Evolutionary conservation across 352 stramenopile genomes (phyloP).

Genomic region (Pythium phragmiticola): DNA sequence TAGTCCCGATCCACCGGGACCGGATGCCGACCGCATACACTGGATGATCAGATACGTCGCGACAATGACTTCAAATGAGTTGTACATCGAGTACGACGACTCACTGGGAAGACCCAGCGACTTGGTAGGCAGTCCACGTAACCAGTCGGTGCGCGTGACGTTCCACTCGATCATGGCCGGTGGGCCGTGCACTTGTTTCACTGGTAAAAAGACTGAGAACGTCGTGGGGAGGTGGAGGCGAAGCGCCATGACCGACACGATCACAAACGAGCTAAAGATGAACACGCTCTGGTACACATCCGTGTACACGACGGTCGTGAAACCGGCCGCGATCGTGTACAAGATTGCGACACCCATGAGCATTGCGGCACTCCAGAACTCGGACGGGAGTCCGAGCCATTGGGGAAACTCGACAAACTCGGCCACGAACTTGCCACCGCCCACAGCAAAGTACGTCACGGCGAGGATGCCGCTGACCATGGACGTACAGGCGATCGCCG

Average conservation of each 20-base stretch:
- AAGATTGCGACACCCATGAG: slow-evolving; percentile 68
- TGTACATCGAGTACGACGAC: slow-evolving; percentile 74
- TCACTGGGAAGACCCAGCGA: slow-evolving; percentile 40
- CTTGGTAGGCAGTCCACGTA: slow-evolving; percentile 38
- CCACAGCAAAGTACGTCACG: slow-evolving; percentile 79
- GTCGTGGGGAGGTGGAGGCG: slow-evolving; percentile 45
- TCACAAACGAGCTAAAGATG: slow-evolving; percentile 74
- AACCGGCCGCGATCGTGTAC: slow-evolving; percentile 73
- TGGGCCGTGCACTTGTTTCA: slow-evolving; percentile 32
- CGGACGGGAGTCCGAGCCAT: slow-evolving; percentile 53
- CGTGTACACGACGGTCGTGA: slow-evolving; percentile 77
- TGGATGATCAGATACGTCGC: slow-evolving; percentile 62
- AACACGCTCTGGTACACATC: slow-evolving; percentile 84
- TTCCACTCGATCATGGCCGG: slow-evolving; percentile 48
- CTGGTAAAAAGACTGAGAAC: slow-evolving; percentile 64
- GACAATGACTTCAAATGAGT: slow-evolving; percentile 58
- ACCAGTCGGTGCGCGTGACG: slow-evolving; percentile 50
- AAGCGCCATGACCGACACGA: slow-evolving; percentile 62
- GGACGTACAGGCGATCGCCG: slow-evolving; percentile 68
- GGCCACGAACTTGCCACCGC: slow-evolving; percentile 75
- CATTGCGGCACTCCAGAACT: slow-evolving; percentile 68
- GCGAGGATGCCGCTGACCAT: slow-evolving; percentile 59
- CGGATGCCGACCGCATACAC: slow-evolving; percentile 67
- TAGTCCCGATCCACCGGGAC: slow-evolving; percentile 60
- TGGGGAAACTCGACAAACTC: slow-evolving; percentile 67